Base-by-base conservation (phyloP, 2,329 filamentous ascomycete genomes). In the Penicillium olsonii region DNA sequence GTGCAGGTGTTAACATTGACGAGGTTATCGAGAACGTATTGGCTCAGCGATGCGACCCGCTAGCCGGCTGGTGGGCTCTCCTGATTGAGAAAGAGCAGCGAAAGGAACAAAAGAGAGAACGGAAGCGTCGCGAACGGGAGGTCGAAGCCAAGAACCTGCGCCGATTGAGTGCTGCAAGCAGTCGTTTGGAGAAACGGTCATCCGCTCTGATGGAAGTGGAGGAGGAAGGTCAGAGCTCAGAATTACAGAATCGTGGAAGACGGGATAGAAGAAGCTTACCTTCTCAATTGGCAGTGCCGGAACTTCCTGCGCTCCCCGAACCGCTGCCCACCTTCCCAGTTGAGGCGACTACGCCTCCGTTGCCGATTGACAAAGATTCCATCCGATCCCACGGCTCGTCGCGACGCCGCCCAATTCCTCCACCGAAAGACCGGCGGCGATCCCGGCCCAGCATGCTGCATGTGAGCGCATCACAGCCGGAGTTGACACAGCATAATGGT, bases 1-100 rank as follows among this genome's bases (percentile, higher is more conserved):
- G 88, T 57, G 91, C 94, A 5, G 94, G 94, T 0, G 91, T 97
- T 19, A 89, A 97, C 64, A 94, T 95, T 50, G 94, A 99, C 66
- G 82, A 87, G 53, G 90, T 99, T 7, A 92, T 97, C 55, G 92
- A 97, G 67, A 95, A 94, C 62, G 94, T 99, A 3, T 72, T 96
- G 29, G 84, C 91, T 4, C 90, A 96, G 68, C 83, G 90, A 57
- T 97, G 94, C 65, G 92, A 99, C 71, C 82, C 87, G 5, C 75
- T 99, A 41, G 90, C 91, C 42, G 94, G 94, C 5, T 99, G 94
- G 94, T 99, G 94, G 94, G 88, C 90, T 3, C 73, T 99, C 22
- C 75, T 99, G 33, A 84, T 97, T 9, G 94, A 97, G 65, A 99
- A 97, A 68, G 94, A 99, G 66, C 84, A 91, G 67, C 84, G 91